Evolutionary conservation across 495 filamentous ascomycete species (phyloP).

Genomic region (Aspergillus diversus): DNA sequence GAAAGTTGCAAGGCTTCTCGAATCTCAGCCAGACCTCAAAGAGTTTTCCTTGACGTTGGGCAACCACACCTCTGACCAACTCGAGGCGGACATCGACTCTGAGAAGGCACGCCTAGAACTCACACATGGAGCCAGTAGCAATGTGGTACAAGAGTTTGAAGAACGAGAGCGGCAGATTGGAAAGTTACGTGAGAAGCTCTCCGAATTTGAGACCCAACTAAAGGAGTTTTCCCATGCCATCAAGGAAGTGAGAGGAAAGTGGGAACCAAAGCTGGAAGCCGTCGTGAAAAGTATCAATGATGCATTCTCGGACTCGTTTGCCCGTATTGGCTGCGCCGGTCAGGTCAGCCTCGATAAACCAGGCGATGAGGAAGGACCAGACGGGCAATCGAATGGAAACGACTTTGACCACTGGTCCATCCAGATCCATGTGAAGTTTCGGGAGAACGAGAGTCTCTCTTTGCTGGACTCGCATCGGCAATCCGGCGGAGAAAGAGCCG

Average conservation of each 20-base stretch:
- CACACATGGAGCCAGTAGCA: conserved; percentile 77
- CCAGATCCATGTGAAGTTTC: conserved; percentile 91
- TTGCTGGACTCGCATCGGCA: conserved; percentile 89
- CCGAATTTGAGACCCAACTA: conserved; percentile 48
- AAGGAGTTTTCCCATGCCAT: conserved; percentile 59
- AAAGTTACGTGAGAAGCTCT: conserved; percentile 53
- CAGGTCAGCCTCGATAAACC: conserved; percentile 71
- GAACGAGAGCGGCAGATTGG: conserved; percentile 64
- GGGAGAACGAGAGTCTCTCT: conserved; percentile 81
- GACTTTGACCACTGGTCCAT: conserved; percentile 92
- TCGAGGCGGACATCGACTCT: conserved; percentile 75
- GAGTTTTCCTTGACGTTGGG: conserved; percentile 39
- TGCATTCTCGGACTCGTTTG: conserved; percentile 87
- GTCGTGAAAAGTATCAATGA: conserved; percentile 81
- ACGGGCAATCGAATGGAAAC: conserved; percentile 62
- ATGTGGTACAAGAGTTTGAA: conserved; percentile 79
- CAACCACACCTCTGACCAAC: conserved; percentile 59
- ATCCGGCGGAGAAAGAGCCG: conserved; percentile 93
- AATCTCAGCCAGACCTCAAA: conserved; percentile 30
- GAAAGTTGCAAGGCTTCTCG: conserved; percentile 20
- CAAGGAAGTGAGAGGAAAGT: conserved; percentile 57
- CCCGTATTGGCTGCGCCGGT: conserved; percentile 93
- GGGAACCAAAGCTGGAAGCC: conserved; percentile 84
- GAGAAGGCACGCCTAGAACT: conserved; percentile 75
- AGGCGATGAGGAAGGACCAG: conserved; percentile 39